Evolutionary conservation across 495 filamentous ascomycete genomes (phyloP).

Genomic region (Pyrenula aspistea): DNA sequence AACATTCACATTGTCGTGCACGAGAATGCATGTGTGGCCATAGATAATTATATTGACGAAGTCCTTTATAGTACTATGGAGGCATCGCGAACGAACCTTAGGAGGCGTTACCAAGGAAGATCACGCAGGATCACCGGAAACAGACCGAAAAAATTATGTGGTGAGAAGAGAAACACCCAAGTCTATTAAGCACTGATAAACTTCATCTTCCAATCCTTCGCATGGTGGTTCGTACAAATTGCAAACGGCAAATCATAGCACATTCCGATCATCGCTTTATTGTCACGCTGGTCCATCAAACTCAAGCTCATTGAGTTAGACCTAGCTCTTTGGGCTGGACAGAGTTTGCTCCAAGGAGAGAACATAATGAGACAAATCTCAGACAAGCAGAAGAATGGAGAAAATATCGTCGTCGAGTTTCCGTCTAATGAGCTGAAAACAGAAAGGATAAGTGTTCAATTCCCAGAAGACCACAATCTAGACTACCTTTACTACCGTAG

Average conservation of each 20-base stretch:
- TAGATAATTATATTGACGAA: neutral
- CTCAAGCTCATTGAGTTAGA: conserved; percentile 4
- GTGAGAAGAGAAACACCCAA: neutral
- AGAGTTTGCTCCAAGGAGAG: neutral
- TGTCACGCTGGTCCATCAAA: conserved; percentile 7
- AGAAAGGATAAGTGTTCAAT: neutral
- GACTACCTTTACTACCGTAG: neutral
- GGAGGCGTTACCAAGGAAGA: neutral
- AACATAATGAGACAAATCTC: neutral
- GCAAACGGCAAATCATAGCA: conserved; percentile 5
- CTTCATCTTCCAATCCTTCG: conserved; percentile 6
- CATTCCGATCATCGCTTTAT: neutral
- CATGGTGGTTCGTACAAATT: conserved; percentile 2
- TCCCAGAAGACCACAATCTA: neutral
- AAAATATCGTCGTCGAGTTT: neutral
- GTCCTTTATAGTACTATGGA: neutral
- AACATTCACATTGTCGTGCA: neutral
- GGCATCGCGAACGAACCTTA: neutral
- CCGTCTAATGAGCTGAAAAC: neutral
- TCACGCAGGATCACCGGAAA: neutral
- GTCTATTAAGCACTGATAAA: conserved; percentile 7
- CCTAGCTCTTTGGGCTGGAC: conserved; percentile 1
- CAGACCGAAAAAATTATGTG: neutral
- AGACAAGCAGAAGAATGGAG: neutral
- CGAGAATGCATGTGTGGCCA: neutral